These are phyloP conservation scores for Myriosclerotinia duriaeana DNA, from an alignment of 2,329 filamentous ascomycete species.

Conservation along the genomic window DNA sequence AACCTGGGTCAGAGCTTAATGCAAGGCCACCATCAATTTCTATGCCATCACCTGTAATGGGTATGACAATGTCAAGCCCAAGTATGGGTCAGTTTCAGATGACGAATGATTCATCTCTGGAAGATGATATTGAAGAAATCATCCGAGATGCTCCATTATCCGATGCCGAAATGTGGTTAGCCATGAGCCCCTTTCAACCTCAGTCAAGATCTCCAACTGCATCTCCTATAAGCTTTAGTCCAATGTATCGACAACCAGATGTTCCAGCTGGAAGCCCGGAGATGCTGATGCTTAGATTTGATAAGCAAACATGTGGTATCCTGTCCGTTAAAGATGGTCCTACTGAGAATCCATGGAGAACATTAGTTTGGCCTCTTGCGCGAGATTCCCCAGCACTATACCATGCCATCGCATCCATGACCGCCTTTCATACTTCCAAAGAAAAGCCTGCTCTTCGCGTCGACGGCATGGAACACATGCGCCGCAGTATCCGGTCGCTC, in stretches of 20 bases:
- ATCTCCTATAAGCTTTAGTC: slow-evolving; percentile 32
- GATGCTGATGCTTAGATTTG: slow-evolving; percentile 61
- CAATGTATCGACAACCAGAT: slow-evolving; percentile 48
- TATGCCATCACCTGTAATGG: slow-evolving; percentile 30
- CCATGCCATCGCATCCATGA: slow-evolving; percentile 67
- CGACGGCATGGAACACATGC: slow-evolving; percentile 68
- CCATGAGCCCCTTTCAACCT: slow-evolving; percentile 32
- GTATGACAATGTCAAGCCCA: slow-evolving; percentile 26
- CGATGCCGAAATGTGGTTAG: slow-evolving; percentile 36
- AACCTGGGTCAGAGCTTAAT: slow-evolving; percentile 50
- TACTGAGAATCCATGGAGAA: slow-evolving; percentile 70
- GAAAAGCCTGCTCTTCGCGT: slow-evolving; percentile 57
- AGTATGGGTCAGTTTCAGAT: slow-evolving; percentile 34
- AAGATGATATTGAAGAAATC: slow-evolving; percentile 57
- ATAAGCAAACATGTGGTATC: slow-evolving; percentile 67
- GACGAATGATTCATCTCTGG: slow-evolving; percentile 38
- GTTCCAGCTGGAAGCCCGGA: slow-evolving; percentile 55
- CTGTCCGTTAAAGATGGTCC: slow-evolving; percentile 69
- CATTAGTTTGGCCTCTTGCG: slow-evolving; percentile 67
- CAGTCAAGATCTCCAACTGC: slow-evolving; percentile 29
- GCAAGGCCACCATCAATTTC: slow-evolving; percentile 33
- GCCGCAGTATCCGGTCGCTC: slow-evolving; percentile 59
- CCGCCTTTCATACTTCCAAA: slow-evolving; percentile 65
- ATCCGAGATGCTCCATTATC: slow-evolving; percentile 42
- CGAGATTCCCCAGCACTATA: slow-evolving; percentile 63